A percentile compares a stretch with the other conserved stretches of the same genome.
phyloP scores from a whole-genome alignment of 805 yeast species.

The Blastobotrys robertii region DNA sequence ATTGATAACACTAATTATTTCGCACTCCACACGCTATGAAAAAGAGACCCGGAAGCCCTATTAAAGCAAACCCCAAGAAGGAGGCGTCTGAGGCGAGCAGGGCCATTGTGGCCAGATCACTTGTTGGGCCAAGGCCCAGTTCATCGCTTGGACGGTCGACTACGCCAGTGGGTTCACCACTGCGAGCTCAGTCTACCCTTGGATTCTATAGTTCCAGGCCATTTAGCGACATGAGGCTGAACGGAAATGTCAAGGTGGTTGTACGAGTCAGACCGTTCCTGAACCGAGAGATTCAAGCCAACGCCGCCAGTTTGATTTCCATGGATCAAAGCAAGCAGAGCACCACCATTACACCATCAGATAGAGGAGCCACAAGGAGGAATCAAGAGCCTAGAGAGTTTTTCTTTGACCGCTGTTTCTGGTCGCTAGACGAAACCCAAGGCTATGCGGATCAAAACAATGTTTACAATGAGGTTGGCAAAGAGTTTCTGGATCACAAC shows the following conservation, averaged over 20 bases:
- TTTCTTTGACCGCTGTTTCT: slow-evolving; percentile 42
- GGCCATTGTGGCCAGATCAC: too few relatives aligned
- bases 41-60: too few relatives aligned
- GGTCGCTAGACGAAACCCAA: slow-evolving; percentile 35
- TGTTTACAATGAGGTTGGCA: slow-evolving; percentile 48
- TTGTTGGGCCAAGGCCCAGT: too few relatives aligned
- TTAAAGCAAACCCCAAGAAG: too few relatives aligned
- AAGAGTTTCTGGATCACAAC: slow-evolving; percentile 50
- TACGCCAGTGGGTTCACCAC: too few relatives aligned
- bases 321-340: slow-evolving; percentile 14
- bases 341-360: slow-evolving; percentile 14
- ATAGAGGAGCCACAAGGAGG: slow-evolving; percentile 10
- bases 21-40: too few relatives aligned
- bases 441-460: slow-evolving; percentile 38
- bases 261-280: slow-evolving; percentile 32
- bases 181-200: too few relatives aligned
- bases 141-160: too few relatives aligned
- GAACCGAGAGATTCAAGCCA: slow-evolving; percentile 16
- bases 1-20: too few relatives aligned
- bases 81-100: too few relatives aligned
- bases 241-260: slow-evolving; percentile 30
- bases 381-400: slow-evolving; percentile 31
- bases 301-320: slow-evolving; percentile 9
- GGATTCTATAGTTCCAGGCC: too few relatives aligned
- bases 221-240: background rate